Evolutionary conservation across 306 rosid genomes (phyloP).

Genomic region (Acmispon strigosus): DNA sequence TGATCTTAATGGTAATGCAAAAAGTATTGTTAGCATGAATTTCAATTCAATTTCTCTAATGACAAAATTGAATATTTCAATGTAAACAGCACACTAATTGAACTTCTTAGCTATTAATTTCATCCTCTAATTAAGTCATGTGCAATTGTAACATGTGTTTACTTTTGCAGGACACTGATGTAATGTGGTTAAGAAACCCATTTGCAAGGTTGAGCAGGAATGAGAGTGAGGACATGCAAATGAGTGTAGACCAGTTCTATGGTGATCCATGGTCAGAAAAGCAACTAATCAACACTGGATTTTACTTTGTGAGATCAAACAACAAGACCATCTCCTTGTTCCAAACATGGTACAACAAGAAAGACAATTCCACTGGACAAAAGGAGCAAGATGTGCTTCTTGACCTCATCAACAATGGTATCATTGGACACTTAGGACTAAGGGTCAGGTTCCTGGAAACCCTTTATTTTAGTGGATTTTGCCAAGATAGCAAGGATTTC

Average conservation of each 20-base stretch:
- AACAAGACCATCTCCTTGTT: constrained; percentile 56
- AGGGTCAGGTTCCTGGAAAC: constrained; percentile 65
- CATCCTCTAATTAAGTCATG: not conserved
- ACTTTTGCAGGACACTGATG: constrained; percentile 56
- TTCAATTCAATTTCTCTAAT: no score
- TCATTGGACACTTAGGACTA: constrained; percentile 34
- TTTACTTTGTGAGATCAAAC: constrained; percentile 56
- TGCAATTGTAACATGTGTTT: not conserved
- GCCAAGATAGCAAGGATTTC: constrained; percentile 62
- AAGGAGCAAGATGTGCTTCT: constrained; percentile 78
- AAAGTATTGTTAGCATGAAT: no score
- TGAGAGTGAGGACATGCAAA: constrained; percentile 56
- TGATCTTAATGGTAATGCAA: no score
- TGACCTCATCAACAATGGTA: constrained; percentile 28
- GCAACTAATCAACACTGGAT: constrained; percentile 64
- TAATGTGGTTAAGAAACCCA: constrained; percentile 86
- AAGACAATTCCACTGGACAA: constrained; percentile 42
- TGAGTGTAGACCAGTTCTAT: constrained; percentile 41
- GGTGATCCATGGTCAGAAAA: constrained; percentile 45
- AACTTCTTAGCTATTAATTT: not conserved
- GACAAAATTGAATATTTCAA: no score
- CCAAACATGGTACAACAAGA: constrained; percentile 55
- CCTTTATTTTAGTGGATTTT: constrained; percentile 74
- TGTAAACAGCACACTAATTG: no score
- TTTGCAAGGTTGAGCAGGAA: constrained; percentile 44